Conservation (phyloP, 176 grass and related monocot genomes). For the Aegilops longissima region DNA sequence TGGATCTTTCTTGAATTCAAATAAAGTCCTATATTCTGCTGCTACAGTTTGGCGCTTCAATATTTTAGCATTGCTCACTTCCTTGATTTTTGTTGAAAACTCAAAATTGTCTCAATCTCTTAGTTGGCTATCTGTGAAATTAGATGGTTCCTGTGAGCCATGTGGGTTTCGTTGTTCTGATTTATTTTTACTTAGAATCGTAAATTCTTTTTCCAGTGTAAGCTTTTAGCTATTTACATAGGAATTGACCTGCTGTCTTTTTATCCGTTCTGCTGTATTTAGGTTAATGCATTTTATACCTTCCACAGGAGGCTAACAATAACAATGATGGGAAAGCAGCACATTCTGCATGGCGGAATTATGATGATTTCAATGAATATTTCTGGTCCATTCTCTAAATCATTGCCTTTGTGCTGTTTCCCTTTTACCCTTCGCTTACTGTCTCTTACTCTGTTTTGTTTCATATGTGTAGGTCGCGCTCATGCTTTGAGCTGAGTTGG, state of each 20-base stretch:
- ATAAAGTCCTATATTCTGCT: background rate
- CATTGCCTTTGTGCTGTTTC: constrained; percentile 10
- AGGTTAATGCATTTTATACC: constrained; percentile 10
- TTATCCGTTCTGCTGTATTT: constrained; percentile 15
- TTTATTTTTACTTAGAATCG: background rate
- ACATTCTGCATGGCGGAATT: constrained; percentile 93
- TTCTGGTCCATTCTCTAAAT: constrained; percentile 64
- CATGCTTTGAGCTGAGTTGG: constrained; percentile 71
- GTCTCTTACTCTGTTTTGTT: constrained; percentile 23
- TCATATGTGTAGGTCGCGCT: constrained; percentile 60
- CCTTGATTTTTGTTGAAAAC: background rate
- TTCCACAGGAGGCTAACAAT: constrained; percentile 75
- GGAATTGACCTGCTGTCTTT: background rate
- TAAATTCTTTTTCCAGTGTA: background rate
- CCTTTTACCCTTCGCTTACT: background rate
- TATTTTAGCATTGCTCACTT: background rate
- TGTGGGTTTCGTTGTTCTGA: background rate
- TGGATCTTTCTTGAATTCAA: background rate
- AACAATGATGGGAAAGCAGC: constrained; percentile 78
- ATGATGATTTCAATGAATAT: constrained; percentile 99
- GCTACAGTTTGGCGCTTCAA: background rate
- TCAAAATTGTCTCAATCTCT: constrained; percentile 4
- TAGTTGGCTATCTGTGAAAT: constrained; percentile 3
- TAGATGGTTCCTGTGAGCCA: background rate
- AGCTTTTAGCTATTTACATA: constrained; percentile 10